Evolutionary conservation across 176 grass and related monocot species (phyloP), one percentile per base, ranked within the genome.

Genomic region (Themeda triandra): DNA sequence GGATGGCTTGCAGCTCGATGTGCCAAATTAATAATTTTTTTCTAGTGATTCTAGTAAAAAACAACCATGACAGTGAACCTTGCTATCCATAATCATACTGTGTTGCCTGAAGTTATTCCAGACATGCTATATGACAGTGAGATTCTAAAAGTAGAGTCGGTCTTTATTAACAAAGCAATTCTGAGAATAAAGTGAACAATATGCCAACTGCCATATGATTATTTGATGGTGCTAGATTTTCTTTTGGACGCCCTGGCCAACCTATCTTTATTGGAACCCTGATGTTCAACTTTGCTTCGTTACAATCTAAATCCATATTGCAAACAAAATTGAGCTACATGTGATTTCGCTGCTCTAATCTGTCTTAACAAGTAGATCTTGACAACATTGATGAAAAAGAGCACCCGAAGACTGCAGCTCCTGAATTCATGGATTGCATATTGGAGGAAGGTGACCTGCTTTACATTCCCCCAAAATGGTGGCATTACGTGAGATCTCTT

Each of bases 401-500:
- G 84, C 94, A 92, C 63, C 93, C 96, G 35, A 84, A 39, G 71
- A 77, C 83, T 14, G 89, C 84, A 59, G 82, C 88, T 48, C 81
- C 94, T 33, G 93, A 91, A 36, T 99, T 96, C 78, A 87, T 91
- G 62, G 96, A 96, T 49, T 99, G 89, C 51, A 68, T 99, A 78
- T 72, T 99, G 80, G 96, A 96, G 72, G 93, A 96, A 60, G 96
- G 96, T 63, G 96, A 94, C 41, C 81, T 96, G 88, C 93, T 99
- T 80, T 99, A 96, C 84, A 94, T 99, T 85, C 93, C 96, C 79
- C 89, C 83, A 42, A 99, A 96, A 92, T 96, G 96, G 91, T 94
- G 93, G 96, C 93, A 95, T 73, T 95, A 95, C 30, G 88, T 94
- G 58, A 93, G 89, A 78, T 99, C 93, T 77, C 96, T 98, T 23